Conservation (phyloP, 345 rosid genomes). For the Lumnitzera racemosa region DNA sequence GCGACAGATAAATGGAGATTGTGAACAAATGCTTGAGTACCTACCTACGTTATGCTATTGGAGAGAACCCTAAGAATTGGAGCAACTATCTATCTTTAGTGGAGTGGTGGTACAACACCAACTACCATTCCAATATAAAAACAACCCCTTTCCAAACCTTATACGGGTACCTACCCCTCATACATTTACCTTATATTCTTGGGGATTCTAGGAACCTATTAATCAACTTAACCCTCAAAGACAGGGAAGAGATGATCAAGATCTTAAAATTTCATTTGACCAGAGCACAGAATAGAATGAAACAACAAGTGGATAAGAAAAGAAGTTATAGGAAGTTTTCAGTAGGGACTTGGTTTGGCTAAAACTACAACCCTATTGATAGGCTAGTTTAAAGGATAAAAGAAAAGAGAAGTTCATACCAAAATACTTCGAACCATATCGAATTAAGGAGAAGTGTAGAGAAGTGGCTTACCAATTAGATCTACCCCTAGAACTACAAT, state of each 20-base stretch:
- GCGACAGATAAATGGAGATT: neutral
- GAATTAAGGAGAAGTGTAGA: neutral
- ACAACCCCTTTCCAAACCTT: no score
- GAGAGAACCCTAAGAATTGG: neutral
- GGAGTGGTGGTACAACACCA: slow-evolving; percentile 6
- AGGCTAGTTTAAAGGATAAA: neutral
- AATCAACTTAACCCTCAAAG: no score
- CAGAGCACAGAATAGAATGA: no score
- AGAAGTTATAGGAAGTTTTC: no score
- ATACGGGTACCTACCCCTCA: no score
- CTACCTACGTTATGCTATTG: neutral
- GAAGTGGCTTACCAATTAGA: neutral
- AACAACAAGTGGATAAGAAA: no score
- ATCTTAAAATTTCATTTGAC: no score
- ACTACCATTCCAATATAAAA: no score
- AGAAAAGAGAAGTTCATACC: neutral
- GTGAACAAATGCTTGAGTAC: neutral
- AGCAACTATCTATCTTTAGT: neutral
- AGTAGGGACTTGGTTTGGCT: no score
- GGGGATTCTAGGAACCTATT: neutral
- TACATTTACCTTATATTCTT: neutral
- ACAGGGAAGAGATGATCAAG: no score
- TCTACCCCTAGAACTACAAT: neutral
- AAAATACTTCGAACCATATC: neutral
- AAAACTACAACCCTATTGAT: neutral